Conservation (phyloP, 495 filamentous ascomycete genomes). For the Penicillium soppii region DNA sequence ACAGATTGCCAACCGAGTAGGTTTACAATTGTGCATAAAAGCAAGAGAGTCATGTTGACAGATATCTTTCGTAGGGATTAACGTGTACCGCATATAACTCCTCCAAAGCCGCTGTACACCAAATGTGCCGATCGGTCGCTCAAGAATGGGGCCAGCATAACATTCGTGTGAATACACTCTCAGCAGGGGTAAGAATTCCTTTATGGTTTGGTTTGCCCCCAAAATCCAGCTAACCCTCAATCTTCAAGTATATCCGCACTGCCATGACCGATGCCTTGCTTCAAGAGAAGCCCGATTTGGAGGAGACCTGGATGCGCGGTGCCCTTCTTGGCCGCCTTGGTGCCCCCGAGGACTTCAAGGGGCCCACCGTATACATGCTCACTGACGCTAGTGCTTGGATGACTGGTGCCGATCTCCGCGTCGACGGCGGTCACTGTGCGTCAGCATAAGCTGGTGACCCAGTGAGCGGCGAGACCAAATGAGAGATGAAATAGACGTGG, state of each 20-base stretch:
- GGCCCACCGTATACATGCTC: conserved; percentile 43
- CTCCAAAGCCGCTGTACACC: conserved; percentile 64
- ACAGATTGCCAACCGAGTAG: conserved; percentile 64
- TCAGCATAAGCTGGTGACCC: not conserved
- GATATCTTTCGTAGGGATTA: conserved; percentile 42
- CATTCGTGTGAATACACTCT: conserved; percentile 47
- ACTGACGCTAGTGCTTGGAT: conserved; percentile 41
- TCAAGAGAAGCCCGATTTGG: conserved; percentile 58
- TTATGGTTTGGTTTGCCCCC: not conserved
- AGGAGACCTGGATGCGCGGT: conserved; percentile 37
- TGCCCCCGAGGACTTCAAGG: conserved; percentile 41
- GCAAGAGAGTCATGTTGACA: not conserved
- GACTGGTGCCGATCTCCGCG: conserved; percentile 39
- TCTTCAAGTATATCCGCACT: conserved; percentile 35
- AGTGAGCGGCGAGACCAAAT: not conserved
- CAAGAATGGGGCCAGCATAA: conserved; percentile 58
- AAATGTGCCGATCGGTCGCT: conserved; percentile 62
- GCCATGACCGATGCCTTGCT: conserved; percentile 39
- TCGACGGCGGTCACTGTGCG: conserved; percentile 35
- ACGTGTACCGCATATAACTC: conserved; percentile 67
- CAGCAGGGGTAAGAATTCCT: conserved; percentile 27
- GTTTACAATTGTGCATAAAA: not conserved
- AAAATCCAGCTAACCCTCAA: conserved; percentile 30
- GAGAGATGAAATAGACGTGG: conserved; percentile 10
- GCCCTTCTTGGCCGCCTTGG: conserved; percentile 40